Conservation (phyloP, 768 basidiomycete genomes). For the Tubosaeta brunneosetosa region DNA sequence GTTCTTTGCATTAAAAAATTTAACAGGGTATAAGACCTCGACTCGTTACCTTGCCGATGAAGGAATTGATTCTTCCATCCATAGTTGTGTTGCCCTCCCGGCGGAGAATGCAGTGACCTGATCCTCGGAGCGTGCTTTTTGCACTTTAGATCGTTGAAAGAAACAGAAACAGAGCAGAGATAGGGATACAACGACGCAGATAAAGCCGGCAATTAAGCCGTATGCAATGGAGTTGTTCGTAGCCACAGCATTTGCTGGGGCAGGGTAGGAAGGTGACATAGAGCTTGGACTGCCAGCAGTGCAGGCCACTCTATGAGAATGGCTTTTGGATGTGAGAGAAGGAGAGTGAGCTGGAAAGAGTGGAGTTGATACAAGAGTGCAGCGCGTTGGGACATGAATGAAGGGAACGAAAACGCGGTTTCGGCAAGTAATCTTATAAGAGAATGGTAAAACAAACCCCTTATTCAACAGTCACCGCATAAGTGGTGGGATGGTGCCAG, state of each 20-base stretch:
- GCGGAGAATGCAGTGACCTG: constrained; percentile 41
- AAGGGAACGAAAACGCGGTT: neutral
- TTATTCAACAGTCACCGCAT: no score
- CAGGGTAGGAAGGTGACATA: constrained; percentile 11
- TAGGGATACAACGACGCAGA: constrained; percentile 25
- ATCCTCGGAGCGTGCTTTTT: constrained; percentile 33
- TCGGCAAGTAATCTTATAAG: constrained; percentile 8
- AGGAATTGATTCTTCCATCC: constrained; percentile 3
- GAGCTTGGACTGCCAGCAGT: neutral
- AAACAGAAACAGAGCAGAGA: constrained; percentile 35
- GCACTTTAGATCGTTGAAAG: constrained; percentile 38
- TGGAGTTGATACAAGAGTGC: neutral
- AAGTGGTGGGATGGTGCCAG: no score
- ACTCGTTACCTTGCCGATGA: constrained; percentile 13
- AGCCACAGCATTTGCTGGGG: neutral
- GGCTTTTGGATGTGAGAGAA: neutral
- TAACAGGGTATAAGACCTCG: neutral
- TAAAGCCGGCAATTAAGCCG: constrained; percentile 30
- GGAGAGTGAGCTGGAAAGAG: constrained; percentile 8
- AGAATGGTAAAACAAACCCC: neutral
- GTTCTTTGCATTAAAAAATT: constrained; percentile 3
- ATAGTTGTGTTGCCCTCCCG: constrained; percentile 3
- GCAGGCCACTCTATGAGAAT: neutral
- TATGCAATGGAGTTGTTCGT: constrained; percentile 45
- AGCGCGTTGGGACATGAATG: constrained; percentile 4